A percentile compares a stretch with the other conserved stretches of the same genome.
These are phyloP conservation scores for Pseudocercospora vitis DNA, from an alignment of 2,329 filamentous ascomycete genomes.

Conservation along the genomic window DNA sequence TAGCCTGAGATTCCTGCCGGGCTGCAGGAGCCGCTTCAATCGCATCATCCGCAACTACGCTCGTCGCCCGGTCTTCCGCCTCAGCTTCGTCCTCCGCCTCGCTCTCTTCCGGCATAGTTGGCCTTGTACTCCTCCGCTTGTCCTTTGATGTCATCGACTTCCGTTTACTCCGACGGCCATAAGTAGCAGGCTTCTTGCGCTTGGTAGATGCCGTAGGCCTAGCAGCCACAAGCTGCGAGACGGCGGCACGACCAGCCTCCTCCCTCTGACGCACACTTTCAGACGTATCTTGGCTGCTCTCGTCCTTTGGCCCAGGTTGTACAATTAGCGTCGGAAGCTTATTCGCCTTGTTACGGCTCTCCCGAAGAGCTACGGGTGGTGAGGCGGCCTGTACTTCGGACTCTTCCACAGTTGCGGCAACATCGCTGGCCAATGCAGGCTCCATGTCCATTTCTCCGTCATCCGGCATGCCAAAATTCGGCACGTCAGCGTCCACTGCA, in stretches of 20 bases:
- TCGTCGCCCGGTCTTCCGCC: neutral
- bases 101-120: neutral
- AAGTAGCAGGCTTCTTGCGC: constrained; percentile 20
- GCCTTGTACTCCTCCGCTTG: neutral
- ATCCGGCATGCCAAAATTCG: neutral
- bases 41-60: neutral
- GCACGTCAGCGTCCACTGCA: neutral
- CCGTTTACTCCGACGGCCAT: constrained; percentile 19
- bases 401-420: neutral
- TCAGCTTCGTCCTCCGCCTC: constrained; percentile 8
- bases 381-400: neutral
- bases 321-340: constrained; percentile 24
- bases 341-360: constrained; percentile 34
- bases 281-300: constrained; percentile 22
- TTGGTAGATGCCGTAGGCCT: constrained; percentile 11
- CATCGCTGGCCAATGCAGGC: neutral
- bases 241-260: constrained; percentile 38
- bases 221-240: constrained; percentile 32
- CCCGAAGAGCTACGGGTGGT: constrained; percentile 20
- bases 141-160: constrained; percentile 12
- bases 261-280: constrained; percentile 37
- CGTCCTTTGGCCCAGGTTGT: constrained; percentile 18
- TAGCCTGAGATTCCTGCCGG: no score
- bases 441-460: neutral
- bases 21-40: constrained; percentile 7